Conservation (phyloP, 257 asterid genomes). For the Lithospermum erythrorhizon region DNA sequence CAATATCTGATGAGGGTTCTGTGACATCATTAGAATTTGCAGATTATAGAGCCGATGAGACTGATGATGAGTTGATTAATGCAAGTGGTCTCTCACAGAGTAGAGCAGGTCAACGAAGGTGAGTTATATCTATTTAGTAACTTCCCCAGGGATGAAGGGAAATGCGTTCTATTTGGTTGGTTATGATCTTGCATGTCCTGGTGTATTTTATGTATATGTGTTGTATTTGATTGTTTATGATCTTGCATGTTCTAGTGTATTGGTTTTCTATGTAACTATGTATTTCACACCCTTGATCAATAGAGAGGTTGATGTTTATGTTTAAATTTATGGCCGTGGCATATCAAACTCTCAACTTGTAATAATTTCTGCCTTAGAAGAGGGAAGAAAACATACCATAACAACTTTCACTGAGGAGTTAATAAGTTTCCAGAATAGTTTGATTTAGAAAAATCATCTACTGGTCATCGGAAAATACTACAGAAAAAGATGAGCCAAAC, state of each 20-base stretch:
- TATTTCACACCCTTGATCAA: background rate
- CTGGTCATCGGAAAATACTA: too few species aligned
- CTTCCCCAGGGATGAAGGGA: background rate
- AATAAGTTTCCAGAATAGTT: too few species aligned
- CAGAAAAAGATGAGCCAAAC: too few species aligned
- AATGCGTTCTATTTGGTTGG: background rate
- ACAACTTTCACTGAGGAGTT: too few species aligned
- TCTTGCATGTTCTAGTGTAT: background rate
- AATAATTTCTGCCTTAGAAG: too few species aligned
- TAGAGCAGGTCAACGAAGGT: conserved; percentile 54
- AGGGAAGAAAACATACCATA: too few species aligned
- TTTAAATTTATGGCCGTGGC: background rate
- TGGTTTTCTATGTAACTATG: background rate
- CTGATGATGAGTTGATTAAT: conserved; percentile 43
- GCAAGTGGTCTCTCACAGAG: conserved; percentile 40
- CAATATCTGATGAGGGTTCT: conserved; percentile 75
- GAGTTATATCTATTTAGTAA: conserved; percentile 11
- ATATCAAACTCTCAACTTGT: background rate
- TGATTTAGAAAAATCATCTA: too few species aligned
- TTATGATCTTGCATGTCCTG: background rate
- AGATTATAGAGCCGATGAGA: conserved; percentile 48
- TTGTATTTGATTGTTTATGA: background rate
- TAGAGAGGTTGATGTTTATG: background rate
- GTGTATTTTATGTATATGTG: background rate
- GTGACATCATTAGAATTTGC: conserved; percentile 53